Conservation (phyloP, 1,284 basidiomycete genomes). For the Trametes hirsuta region DNA sequence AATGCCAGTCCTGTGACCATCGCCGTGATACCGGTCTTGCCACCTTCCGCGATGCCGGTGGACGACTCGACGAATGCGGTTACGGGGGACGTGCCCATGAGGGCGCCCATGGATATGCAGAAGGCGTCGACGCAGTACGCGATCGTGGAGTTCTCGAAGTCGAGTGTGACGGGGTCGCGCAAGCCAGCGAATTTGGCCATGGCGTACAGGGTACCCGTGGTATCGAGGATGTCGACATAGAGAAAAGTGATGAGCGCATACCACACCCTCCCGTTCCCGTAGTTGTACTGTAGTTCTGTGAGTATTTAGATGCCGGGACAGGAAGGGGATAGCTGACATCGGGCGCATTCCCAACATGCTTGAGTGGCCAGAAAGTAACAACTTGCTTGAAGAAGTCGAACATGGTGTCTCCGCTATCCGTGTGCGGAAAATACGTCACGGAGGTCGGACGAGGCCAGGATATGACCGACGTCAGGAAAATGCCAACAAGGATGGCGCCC, state of each 20-base stretch:
- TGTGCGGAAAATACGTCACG: slow-evolving; percentile 87
- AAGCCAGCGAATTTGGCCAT: slow-evolving; percentile 94
- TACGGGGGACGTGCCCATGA: slow-evolving; percentile 87
- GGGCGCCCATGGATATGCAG: slow-evolving; percentile 79
- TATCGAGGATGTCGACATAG: slow-evolving; percentile 81
- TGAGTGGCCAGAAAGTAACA: slow-evolving; percentile 75
- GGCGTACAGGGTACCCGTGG: slow-evolving; percentile 78
- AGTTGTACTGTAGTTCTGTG: slow-evolving; percentile 48
- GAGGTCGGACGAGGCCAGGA: slow-evolving; percentile 85
- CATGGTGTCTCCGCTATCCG: slow-evolving; percentile 65
- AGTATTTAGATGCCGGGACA: neutral
- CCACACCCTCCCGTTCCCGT: slow-evolving; percentile 78
- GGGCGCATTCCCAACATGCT: slow-evolving; percentile 63
- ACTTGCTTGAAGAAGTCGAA: slow-evolving; percentile 91
- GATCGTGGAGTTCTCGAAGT: slow-evolving; percentile 86
- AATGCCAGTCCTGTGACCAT: slow-evolving; percentile 79
- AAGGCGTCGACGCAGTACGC: slow-evolving; percentile 88
- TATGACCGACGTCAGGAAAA: slow-evolving; percentile 85
- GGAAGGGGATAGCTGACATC: slow-evolving; percentile 79
- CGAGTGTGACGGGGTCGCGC: slow-evolving; percentile 82
- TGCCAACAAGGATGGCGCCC: slow-evolving; percentile 84
- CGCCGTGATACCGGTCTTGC: slow-evolving; percentile 86
- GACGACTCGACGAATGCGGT: slow-evolving; percentile 89
- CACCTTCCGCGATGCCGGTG: slow-evolving; percentile 83
- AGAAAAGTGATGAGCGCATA: slow-evolving; percentile 88